These are phyloP conservation scores for Cubamyces sp. DNA, from an alignment of 768 basidiomycete genomes.

Conservation along the genomic window DNA sequence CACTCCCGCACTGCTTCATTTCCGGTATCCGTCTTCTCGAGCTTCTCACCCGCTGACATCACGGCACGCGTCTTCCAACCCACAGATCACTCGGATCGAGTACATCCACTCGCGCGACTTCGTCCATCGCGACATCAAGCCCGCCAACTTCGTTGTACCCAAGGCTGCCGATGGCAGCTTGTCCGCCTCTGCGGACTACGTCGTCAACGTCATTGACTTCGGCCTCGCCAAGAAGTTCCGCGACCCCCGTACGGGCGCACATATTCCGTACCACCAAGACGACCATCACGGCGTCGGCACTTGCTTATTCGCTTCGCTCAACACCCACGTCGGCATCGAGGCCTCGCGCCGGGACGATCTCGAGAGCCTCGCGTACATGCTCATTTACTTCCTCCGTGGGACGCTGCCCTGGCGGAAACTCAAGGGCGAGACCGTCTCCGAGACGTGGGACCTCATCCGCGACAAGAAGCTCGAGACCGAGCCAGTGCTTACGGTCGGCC, in stretches of 20 bases:
- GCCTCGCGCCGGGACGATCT: constrained; percentile 79
- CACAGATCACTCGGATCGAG: constrained; percentile 90
- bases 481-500: constrained; percentile 69
- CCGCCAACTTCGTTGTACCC: constrained; percentile 93
- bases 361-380: constrained; percentile 81
- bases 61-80: constrained; percentile 14
- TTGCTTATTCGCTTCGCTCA: constrained; percentile 73
- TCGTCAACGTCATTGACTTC: constrained; percentile 94
- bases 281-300: constrained; percentile 82
- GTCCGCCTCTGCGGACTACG: constrained; percentile 44
- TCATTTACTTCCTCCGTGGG: constrained; percentile 80
- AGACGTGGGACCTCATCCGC: constrained; percentile 78
- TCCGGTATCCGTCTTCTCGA: constrained; percentile 17
- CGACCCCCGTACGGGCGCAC: constrained; percentile 62
- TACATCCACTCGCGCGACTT: constrained; percentile 96
- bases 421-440: constrained; percentile 62
- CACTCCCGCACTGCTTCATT: constrained; percentile 11
- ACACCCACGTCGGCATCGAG: constrained; percentile 77
- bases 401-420: constrained; percentile 80
- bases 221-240: constrained; percentile 82
- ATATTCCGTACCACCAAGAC: constrained; percentile 75
- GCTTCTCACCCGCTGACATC: constrained; percentile 22
- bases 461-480: constrained; percentile 72
- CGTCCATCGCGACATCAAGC: constrained; percentile 97
- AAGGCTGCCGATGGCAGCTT: constrained; percentile 47